Percentiles rank a stretch among this genome's conserved stretches.
These are phyloP conservation scores for Rutidosis leptorrhynchoides DNA, from an alignment of 129 eudicot species.

Conservation along the genomic window DNA sequence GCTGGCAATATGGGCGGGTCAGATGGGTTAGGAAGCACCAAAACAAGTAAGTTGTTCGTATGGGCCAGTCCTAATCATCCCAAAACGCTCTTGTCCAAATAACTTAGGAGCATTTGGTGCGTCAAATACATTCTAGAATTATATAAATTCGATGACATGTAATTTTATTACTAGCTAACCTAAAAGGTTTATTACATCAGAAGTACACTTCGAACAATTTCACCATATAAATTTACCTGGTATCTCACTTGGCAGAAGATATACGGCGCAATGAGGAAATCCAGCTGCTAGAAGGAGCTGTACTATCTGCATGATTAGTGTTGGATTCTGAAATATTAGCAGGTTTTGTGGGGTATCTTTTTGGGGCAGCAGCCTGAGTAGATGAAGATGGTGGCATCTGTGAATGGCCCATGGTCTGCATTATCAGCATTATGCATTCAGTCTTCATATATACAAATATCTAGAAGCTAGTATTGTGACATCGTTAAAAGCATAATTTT, in stretches of 20 bases:
- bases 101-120: neutral
- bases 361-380: conserved; percentile 45
- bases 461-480: neutral
- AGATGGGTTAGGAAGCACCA: neutral
- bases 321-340: conserved; percentile 51
- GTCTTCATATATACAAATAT: conserved; percentile 1
- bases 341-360: conserved; percentile 60
- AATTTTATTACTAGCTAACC: neutral
- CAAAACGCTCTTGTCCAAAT: neutral
- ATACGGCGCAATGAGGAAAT: conserved; percentile 84
- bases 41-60: neutral
- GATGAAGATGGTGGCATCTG: conserved; percentile 61
- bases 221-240: conserved; percentile 35
- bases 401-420: conserved; percentile 42
- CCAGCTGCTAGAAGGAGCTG: conserved; percentile 89
- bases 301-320: conserved; percentile 52
- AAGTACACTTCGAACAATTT: neutral
- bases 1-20: neutral
- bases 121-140: neutral
- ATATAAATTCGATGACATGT: neutral
- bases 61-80: too few species aligned
- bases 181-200: neutral
- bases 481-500: neutral
- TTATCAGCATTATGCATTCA: conserved; percentile 16
- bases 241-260: conserved; percentile 76